Conservation (phyloP, 2,329 filamentous ascomycete genomes). For the Chaetomium sp. region DNA sequence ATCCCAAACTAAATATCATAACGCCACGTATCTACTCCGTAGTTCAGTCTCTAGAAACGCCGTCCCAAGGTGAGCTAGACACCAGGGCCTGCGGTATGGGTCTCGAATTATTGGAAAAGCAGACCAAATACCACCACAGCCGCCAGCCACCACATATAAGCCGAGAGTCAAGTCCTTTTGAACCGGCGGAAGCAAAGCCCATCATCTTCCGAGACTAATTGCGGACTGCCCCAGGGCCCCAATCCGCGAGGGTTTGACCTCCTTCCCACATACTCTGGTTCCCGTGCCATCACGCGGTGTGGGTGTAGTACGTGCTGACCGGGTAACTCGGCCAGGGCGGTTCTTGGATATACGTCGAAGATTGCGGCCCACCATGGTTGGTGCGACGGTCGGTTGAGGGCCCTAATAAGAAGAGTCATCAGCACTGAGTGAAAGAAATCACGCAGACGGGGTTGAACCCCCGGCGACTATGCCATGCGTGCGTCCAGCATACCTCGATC, state of each 20-base stretch:
- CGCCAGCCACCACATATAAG: no score
- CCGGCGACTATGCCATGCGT: no score
- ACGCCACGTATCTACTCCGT: background rate
- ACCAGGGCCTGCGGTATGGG: no score
- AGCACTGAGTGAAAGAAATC: background rate
- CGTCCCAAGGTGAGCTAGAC: no score
- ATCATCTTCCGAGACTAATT: background rate
- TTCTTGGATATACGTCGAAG: conserved; percentile 11
- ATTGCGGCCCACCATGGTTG: background rate
- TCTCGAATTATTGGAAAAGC: no score
- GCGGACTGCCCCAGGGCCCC: background rate
- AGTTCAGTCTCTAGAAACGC: no score
- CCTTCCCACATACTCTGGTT: background rate
- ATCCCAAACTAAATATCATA: background rate
- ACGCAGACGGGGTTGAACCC: no score
- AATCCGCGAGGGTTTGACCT: background rate
- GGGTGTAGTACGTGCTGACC: background rate
- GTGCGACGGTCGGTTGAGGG: background rate
- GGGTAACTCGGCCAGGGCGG: conserved; percentile 5
- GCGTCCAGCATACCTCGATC: conserved; percentile 15
- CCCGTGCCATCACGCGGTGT: background rate
- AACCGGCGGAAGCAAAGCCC: no score
- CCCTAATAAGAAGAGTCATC: background rate
- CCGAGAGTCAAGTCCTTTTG: no score
- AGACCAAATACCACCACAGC: no score